Conservation (phyloP, 306 rosid genomes). For the barrel medic (Medicago truncatula) region DNA sequence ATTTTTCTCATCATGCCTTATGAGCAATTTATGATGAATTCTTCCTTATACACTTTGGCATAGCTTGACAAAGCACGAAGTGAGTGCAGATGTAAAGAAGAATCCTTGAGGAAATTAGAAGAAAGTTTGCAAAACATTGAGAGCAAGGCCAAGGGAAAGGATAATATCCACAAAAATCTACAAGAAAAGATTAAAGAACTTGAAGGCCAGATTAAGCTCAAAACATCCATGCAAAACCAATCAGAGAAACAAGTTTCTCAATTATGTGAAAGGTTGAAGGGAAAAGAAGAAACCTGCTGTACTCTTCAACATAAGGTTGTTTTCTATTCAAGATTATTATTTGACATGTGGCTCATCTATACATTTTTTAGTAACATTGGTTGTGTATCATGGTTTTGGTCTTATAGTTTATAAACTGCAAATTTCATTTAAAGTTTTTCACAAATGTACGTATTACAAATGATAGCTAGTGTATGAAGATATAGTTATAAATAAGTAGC, state of each 20-base stretch:
- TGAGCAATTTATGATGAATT: background rate
- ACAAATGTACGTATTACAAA: too few species aligned
- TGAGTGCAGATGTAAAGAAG: conserved; percentile 81
- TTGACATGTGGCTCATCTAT: conserved; percentile 11
- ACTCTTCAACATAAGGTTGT: conserved; percentile 80
- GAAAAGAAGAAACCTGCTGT: conserved; percentile 70
- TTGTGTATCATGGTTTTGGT: conserved; percentile 23
- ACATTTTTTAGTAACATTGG: conserved; percentile 10
- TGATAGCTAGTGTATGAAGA: background rate
- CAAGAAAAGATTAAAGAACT: conserved; percentile 85
- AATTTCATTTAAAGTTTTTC: too few species aligned
- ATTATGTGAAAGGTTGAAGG: conserved; percentile 66
- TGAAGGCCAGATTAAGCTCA: conserved; percentile 75
- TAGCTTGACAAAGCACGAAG: conserved; percentile 83
- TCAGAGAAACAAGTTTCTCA: conserved; percentile 76
- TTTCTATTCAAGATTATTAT: conserved; percentile 30
- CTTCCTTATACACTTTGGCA: conserved; percentile 25
- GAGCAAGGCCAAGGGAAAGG: conserved; percentile 79
- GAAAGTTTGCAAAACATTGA: conserved; percentile 76
- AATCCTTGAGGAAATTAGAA: conserved; percentile 72
- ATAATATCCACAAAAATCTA: conserved; percentile 57
- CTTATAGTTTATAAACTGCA: background rate
- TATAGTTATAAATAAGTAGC: conserved; percentile 2
- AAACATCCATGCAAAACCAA: conserved; percentile 63
- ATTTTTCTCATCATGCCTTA: conserved; percentile 6